A percentile compares a stretch with the other conserved stretches of the same genome.
Evolutionary conservation across 495 filamentous ascomycete genomes (phyloP).

Genomic region (Ramalina intermedia): DNA sequence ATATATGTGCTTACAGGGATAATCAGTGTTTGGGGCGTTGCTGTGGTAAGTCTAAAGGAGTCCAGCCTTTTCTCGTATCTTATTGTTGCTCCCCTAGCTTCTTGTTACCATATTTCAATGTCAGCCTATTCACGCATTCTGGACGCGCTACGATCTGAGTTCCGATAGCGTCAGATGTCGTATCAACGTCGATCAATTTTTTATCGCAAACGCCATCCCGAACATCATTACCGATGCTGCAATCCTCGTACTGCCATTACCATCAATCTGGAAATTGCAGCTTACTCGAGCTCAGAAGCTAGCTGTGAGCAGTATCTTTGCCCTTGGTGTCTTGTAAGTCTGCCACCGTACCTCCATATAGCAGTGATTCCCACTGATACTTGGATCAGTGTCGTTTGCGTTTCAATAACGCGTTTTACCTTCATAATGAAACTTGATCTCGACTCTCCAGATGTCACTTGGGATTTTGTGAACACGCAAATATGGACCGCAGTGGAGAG

Average conservation of each 20-base stretch:
- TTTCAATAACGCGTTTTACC: neutral
- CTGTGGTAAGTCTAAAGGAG: neutral
- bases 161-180: neutral
- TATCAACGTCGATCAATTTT: neutral
- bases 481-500: neutral
- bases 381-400: neutral
- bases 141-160: neutral
- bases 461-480: neutral
- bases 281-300: constrained; percentile 29
- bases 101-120: constrained; percentile 4
- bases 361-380: neutral
- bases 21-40: constrained; percentile 1
- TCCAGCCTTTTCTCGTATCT: neutral
- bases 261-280: constrained; percentile 29
- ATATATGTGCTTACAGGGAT: constrained; percentile 2
- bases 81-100: neutral
- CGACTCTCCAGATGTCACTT: neutral
- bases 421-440: neutral
- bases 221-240: constrained; percentile 36
- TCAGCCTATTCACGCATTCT: neutral
- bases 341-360: neutral
- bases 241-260: constrained; percentile 34
- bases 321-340: constrained; percentile 33
- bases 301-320: constrained; percentile 32
- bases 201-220: constrained; percentile 9